Conservation (phyloP, 208 protist genomes). For the Kentomonas sorsogonicus region DNA sequence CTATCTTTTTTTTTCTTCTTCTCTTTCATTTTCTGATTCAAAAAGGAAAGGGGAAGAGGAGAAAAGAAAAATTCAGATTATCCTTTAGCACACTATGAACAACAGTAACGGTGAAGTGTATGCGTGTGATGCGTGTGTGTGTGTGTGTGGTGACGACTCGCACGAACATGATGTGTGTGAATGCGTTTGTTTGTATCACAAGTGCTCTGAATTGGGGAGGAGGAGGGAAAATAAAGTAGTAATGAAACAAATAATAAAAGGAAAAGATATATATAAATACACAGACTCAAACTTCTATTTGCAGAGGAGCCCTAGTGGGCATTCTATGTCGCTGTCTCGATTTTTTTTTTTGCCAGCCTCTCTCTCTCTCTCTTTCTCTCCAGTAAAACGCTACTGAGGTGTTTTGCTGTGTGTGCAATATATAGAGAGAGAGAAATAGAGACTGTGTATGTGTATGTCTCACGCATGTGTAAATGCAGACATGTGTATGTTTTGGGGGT, state of each 20-base stretch:
- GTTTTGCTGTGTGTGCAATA: constrained; percentile 2
- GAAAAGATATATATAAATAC: constrained; percentile 8
- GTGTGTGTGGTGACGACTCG: no score
- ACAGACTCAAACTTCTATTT: no score
- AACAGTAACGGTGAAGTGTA: no score
- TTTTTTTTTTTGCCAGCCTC: background rate
- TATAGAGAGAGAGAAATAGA: background rate
- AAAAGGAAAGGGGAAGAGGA: no score
- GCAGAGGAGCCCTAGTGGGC: no score
- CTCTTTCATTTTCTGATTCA: constrained; percentile 12
- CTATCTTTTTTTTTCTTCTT: constrained; percentile 3
- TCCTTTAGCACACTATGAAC: no score
- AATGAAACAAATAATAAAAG: constrained; percentile 2
- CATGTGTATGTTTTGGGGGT: no score
- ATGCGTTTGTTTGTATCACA: no score
- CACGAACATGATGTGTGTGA: no score
- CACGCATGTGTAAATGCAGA: background rate
- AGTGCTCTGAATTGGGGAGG: background rate
- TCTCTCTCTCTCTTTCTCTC: constrained; percentile 3
- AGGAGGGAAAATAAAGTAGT: background rate
- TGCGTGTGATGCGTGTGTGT: no score
- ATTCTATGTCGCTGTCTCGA: background rate
- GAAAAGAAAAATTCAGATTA: no score
- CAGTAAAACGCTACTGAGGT: constrained; percentile 1
- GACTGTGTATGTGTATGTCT: background rate